Base-by-base conservation (phyloP, 306 rosid genomes). In the Alnus rubra region DNA sequence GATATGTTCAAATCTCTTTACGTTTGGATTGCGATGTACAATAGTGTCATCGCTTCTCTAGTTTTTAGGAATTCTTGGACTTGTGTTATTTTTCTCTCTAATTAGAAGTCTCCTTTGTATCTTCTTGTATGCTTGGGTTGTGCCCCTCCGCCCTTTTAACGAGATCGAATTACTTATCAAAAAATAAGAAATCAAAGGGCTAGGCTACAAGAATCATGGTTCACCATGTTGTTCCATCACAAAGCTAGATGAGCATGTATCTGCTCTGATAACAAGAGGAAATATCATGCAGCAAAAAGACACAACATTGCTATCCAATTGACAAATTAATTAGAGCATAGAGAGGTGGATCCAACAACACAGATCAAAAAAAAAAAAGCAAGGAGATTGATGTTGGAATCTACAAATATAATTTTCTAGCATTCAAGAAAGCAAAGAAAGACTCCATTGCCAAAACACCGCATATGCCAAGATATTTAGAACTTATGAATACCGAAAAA, bases 401-500 rank as follows among this genome's bases (percentile, higher is more conserved):
- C 31, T 19, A 9, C 18, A 56, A 18, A 2, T 56, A 56, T 56
- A 18, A 6, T 56, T 19, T 56, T 19, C 30, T 56, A 19, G 30
- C 10, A 5, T 12, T 63, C 19, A 33, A 63, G 44, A 31, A 4
- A 63, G 45, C 67, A 59, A 59, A 63, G 69, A 33, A 67, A 39
- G 72, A 39, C 51, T 67, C 72, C 72, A 18, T 39, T 13, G 72
- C 50, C 13, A 16, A 42, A 12, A 33, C 44, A 18, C 72, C 6
- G 2, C 48, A 42, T 67, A 67, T 63, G 19, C 19, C n/a, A 53
- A 16, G 18, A 53, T 53, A 53, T 35, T 18, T 47, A 13, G 5
- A 11, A 44, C 48, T 15, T 12, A 1, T 18, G 58, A 45, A 62
- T 44, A 77, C 75, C 59, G 23, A 82, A 77, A 49, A 54, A 19